Evolutionary conservation across 805 yeast genomes (phyloP), one percentile per base, ranked within the genome.

Genomic region (Nakazawaea populi): DNA sequence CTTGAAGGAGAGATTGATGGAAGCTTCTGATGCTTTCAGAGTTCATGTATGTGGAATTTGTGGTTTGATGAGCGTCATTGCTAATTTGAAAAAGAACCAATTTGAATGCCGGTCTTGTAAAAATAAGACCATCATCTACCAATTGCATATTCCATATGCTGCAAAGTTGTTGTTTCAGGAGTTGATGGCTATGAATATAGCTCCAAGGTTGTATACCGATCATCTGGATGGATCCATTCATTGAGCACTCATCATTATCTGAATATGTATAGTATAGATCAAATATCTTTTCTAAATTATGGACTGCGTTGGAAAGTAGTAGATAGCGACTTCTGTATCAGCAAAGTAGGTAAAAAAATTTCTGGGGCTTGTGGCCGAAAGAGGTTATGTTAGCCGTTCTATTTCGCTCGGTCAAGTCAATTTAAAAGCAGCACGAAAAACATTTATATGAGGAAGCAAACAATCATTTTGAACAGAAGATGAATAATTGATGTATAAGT

Each of bases 71-170:
- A 78, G 91, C 52, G 99, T 95, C 55, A 89, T 94, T 71, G 98
- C 99, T 47, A 94, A 92, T 70, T 78, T 94, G 72, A 94, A 91
- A 71, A 96, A 95, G 77, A 89, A 89, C 66, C 98, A 94, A 74
- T 94, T 89, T 65, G 99, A 94, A 73, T 94, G 99, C 75, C 89
- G 97, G 60, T 89, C 97, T 47, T 94, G 99, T 77, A 92, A 94
- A 72, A 94, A 94, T 75, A 94, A 94, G 80, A 94, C 97, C 57
- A 95, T 92, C 71, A 92, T 94, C 62, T 94, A 89, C 72, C 99
- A 94, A 77, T 87, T 91, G 58, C 96, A 92, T 65, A 89, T 94
- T 64, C 99, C 99, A 45, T 94, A 94, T 68, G 99, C 99, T 45
- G 99, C 99, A 49, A 94, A 94, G 74, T 78, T 94, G 66, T 74